Conservation (phyloP, 1,139 yeast species). For the Geotrichum phurueaensis region DNA sequence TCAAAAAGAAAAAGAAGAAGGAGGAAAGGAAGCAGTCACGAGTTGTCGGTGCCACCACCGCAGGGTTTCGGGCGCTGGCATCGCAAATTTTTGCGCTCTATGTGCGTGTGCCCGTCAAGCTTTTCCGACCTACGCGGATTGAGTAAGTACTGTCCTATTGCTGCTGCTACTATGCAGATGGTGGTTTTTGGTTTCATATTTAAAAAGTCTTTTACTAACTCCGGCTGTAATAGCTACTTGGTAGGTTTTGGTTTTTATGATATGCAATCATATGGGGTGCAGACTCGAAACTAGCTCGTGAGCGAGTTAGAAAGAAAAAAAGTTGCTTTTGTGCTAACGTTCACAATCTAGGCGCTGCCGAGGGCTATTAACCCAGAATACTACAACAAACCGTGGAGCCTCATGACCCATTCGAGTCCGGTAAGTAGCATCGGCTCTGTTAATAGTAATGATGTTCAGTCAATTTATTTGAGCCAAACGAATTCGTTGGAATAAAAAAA, state of each 20-base stretch:
- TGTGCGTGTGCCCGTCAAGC: slow-evolving; percentile 70
- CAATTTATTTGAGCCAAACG: background rate
- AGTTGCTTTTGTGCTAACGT: background rate
- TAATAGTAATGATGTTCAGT: background rate
- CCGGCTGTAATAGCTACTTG: slow-evolving; percentile 8
- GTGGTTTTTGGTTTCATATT: background rate
- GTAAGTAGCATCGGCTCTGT: slow-evolving; percentile 1
- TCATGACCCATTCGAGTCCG: slow-evolving; percentile 66
- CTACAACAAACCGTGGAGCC: slow-evolving; percentile 51
- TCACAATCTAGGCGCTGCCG: slow-evolving; percentile 29
- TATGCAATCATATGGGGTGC: background rate
- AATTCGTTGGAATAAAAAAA: background rate
- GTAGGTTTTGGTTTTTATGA: slow-evolving; percentile 5
- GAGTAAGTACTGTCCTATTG: slow-evolving; percentile 67
- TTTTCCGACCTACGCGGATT: slow-evolving; percentile 83
- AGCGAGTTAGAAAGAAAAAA: background rate
- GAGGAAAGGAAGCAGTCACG: slow-evolving; percentile 17
- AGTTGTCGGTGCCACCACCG: slow-evolving; percentile 60
- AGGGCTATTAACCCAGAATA: slow-evolving; percentile 34
- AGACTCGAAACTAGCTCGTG: background rate
- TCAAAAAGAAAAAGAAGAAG: slow-evolving; percentile 5
- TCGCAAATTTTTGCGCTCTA: slow-evolving; percentile 75
- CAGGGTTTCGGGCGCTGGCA: slow-evolving; percentile 77
- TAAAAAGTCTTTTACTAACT: background rate
- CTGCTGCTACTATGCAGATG: background rate